Percentiles rank a stretch among this genome's conserved stretches.
Evolutionary conservation across 768 basidiomycete genomes (phyloP).

Genomic region (Epithele typhae): DNA sequence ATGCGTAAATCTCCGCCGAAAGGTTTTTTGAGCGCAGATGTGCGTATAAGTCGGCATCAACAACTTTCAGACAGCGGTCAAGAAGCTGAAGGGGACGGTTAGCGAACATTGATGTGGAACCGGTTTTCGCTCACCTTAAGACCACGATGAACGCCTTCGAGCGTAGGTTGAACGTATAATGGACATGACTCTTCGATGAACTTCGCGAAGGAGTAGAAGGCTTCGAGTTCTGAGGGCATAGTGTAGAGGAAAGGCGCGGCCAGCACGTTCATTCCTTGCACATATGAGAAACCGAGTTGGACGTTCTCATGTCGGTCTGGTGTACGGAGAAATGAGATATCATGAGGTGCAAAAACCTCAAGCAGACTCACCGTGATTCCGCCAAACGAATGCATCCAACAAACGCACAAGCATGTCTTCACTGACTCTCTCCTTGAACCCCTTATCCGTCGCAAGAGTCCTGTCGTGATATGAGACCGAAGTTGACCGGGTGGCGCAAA

Average conservation of each 20-base stretch:
- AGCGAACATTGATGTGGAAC: not conserved
- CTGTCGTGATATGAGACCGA: constrained; percentile 30
- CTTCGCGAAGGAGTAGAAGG: constrained; percentile 93
- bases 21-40: constrained; percentile 87
- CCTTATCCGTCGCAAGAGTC: constrained; percentile 92
- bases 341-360: not conserved
- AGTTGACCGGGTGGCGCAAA: not conserved
- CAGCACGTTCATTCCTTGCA: constrained; percentile 99
- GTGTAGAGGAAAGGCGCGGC: constrained; percentile 97
- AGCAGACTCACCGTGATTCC: constrained; percentile 65
- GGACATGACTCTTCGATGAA: constrained; percentile 96
- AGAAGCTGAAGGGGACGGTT: constrained; percentile 59
- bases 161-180: constrained; percentile 92
- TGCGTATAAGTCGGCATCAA: constrained; percentile 81
- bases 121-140: constrained; percentile 58
- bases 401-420: constrained; percentile 96
- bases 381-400: constrained; percentile 98
- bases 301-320: constrained; percentile 73
- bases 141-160: constrained; percentile 94
- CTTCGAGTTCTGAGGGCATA: constrained; percentile 97
- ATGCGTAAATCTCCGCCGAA: constrained; percentile 94
- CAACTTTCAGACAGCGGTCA: constrained; percentile 86
- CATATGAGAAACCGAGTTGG: constrained; percentile 90
- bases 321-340: not conserved
- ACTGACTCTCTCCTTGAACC: constrained; percentile 95